phyloP scores from a whole-genome alignment of 2,329 filamentous ascomycete species.

The Penicillium frequentans region DNA sequence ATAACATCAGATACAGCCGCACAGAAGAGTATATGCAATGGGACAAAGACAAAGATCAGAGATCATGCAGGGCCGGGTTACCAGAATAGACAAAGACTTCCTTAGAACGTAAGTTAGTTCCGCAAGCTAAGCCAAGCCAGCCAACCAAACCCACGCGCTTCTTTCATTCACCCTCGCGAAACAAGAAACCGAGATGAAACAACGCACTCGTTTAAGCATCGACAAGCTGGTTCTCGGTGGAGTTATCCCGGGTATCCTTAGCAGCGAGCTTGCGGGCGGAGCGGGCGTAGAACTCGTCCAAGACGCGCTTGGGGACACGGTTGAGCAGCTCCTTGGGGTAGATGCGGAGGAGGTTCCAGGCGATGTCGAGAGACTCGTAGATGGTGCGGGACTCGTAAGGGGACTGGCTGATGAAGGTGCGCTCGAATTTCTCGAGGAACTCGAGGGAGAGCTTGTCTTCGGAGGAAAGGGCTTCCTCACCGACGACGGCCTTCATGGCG shows the following conservation, averaged over 20 bases:
- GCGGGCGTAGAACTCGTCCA: constrained; percentile 80
- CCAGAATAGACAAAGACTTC: neutral
- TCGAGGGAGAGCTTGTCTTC: constrained; percentile 98
- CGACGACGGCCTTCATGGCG: constrained; percentile 98
- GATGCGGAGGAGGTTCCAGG: constrained; percentile 94
- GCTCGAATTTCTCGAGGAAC: constrained; percentile 98
- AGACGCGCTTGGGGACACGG: constrained; percentile 80
- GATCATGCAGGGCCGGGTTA: constrained; percentile 5
- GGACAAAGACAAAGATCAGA: constrained; percentile 4
- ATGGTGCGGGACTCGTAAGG: constrained; percentile 90
- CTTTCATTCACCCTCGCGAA: constrained; percentile 4
- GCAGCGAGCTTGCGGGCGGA: constrained; percentile 43
- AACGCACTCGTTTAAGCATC: constrained; percentile 32
- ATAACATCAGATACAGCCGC: constrained; percentile 18
- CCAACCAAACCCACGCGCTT: neutral
- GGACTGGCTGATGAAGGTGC: constrained; percentile 88
- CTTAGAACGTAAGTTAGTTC: neutral
- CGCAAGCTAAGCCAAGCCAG: neutral
- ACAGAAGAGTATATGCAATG: constrained; percentile 25
- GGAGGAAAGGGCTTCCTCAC: constrained; percentile 90
- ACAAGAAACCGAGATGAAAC: constrained; percentile 1
- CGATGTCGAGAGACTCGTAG: constrained; percentile 90
- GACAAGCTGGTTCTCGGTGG: constrained; percentile 37
- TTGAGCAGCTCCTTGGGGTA: constrained; percentile 98
- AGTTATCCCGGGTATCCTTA: constrained; percentile 51